These are phyloP conservation scores for Plasmodium inui DNA, from an alignment of 169 alveolate genomes.

Conservation along the genomic window DNA sequence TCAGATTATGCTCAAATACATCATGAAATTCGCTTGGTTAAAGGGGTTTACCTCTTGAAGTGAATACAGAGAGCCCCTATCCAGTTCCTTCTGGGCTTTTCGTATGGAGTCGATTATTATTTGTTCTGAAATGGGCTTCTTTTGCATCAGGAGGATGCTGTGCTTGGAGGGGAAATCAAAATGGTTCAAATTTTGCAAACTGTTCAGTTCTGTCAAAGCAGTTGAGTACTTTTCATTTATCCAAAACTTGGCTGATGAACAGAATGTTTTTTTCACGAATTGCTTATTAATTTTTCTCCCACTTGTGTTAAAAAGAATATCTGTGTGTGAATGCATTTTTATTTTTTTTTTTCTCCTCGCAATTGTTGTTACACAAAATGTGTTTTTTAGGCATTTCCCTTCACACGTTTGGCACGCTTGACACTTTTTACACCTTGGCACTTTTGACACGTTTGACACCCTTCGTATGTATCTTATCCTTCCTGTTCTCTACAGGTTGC, in stretches of 20 bases:
- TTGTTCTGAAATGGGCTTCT: conserved; percentile 46
- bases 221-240: conserved; percentile 11
- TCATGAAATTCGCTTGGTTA: neutral
- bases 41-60: conserved; percentile 45
- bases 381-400: conserved; percentile 4
- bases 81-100: conserved; percentile 63
- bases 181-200: conserved; percentile 4
- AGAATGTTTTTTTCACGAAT: neutral
- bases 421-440: neutral
- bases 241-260: conserved; percentile 26
- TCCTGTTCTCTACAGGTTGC: conserved; percentile 16
- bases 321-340: conserved; percentile 28
- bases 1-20: neutral
- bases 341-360: conserved; percentile 16
- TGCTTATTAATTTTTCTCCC: conserved; percentile 13
- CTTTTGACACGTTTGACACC: neutral
- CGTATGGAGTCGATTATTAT: conserved; percentile 36
- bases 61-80: conserved; percentile 67
- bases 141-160: neutral
- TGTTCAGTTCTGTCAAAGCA: neutral
- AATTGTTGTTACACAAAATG: neutral
- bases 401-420: neutral
- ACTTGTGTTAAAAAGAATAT: neutral
- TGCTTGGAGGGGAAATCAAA: neutral
- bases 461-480: neutral